Evolutionary conservation across 164 flowering plant species (phyloP).

Genomic region (Brasenia schreberi): DNA sequence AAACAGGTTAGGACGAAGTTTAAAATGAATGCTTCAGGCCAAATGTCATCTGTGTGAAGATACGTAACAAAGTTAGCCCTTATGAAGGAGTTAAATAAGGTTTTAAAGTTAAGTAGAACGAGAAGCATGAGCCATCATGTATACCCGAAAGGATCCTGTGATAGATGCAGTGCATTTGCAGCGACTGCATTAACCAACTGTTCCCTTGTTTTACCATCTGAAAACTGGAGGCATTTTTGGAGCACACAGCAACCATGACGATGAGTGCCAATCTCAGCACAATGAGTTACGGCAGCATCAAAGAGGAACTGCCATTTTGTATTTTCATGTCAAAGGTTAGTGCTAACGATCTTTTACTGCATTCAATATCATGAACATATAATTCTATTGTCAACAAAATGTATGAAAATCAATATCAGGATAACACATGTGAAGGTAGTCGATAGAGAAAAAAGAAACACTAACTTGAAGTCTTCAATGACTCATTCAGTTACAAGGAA

Average conservation of each 20-base stretch:
- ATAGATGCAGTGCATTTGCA: background rate
- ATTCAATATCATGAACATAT: background rate
- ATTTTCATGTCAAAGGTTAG: background rate
- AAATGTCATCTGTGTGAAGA: background rate
- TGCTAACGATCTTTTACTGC: background rate
- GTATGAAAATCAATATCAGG: too few species aligned
- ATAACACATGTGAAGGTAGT: too few species aligned
- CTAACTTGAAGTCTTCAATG: too few species aligned
- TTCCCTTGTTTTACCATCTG: background rate
- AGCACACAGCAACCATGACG: constrained; percentile 1
- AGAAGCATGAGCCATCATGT: background rate
- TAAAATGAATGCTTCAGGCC: background rate
- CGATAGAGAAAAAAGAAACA: too few species aligned
- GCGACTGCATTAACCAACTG: background rate
- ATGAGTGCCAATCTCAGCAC: background rate
- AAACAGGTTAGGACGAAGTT: background rate
- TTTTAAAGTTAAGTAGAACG: background rate
- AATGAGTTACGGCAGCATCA: background rate
- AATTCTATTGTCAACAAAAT: too few species aligned
- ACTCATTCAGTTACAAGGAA: too few species aligned
- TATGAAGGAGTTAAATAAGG: background rate
- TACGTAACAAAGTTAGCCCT: background rate
- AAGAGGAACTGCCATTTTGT: background rate
- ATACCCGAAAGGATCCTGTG: background rate
- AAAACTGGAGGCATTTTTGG: background rate